Conservation (phyloP, 331 rosid species). For the Malus hybrid region DNA sequence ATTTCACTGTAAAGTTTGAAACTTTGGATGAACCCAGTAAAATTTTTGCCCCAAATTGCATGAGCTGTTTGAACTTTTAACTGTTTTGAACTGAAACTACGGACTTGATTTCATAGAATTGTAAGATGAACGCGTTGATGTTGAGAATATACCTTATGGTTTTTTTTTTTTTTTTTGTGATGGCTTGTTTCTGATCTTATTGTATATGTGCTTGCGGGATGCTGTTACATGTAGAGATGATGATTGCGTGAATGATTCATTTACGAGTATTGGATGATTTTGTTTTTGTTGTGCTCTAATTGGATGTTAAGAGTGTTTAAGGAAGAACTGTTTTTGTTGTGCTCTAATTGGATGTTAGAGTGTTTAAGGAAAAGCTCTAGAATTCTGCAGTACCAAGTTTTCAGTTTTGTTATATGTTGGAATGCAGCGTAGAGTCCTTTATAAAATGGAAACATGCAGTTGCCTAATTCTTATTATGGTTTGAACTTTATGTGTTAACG, state of each 20-base stretch:
- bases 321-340: not conserved
- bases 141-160: not conserved
- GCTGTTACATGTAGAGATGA: not conserved
- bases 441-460: not conserved
- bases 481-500: not conserved
- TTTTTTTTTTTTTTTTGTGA: slow-evolving; percentile 2
- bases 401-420: not conserved
- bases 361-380: not conserved
- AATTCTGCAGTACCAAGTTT: not conserved
- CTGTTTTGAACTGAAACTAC: slow-evolving; percentile 5
- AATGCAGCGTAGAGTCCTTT: not conserved
- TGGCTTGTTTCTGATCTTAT: not conserved
- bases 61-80: slow-evolving; percentile 20
- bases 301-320: not conserved
- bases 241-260: not conserved
- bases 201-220: not conserved
- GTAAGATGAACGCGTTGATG: slow-evolving; percentile 17
- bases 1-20: slow-evolving; percentile 11
- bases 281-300: not conserved
- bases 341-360: not conserved
- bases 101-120: not conserved
- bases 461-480: not conserved
- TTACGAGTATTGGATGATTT: not conserved
- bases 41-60: slow-evolving; percentile 10
- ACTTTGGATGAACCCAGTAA: slow-evolving; percentile 18